Evolutionary conservation across 768 basidiomycete species (phyloP), one percentile per base, ranked within the genome.

Genomic region (Russula ochroleuca): DNA sequence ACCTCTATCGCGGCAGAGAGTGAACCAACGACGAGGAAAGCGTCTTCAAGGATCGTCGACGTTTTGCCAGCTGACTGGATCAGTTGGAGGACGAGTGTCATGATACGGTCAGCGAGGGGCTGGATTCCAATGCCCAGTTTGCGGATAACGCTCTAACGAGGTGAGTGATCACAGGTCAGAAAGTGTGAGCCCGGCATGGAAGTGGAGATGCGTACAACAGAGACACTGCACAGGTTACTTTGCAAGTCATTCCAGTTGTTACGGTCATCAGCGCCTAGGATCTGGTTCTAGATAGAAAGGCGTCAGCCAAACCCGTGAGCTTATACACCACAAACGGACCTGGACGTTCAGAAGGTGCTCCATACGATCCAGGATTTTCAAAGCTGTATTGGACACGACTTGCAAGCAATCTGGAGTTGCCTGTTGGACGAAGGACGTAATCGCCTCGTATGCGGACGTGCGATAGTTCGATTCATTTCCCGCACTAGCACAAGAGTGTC

Each of bases 191-290:
- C n/a, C 1, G 35, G 33, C 7, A 8, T 47, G 7, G 47, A 51
- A 15, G 11, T 19, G 8, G 40, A 23, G 19, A 41, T 38, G 78
- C 90, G 72, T 71, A 93, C 92, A 59, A 92, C 90, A 58, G 92
- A 80, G 52, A 97, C 90, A 68, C 88, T 86, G 74, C 94, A 97
- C 69, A 98, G 82, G 77, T 96, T 97, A 76, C 92, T 88, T 74
- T 97, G 95, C 28, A 99, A 81, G 73, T 99, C 96, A 72, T 97
- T 97, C 94, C 96, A 97, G 78, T 97, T 99, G 76, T 94, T 95
- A 66, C 92, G 87, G 72, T 99, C 97, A 75, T 99, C 97, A 19
- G 87, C 80, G 49, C 97, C 97, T 43, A 99, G 79, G 62, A 98
- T 89, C 77, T 98, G 95, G 74, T 90, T 92, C 85, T 95, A 70